A percentile compares a stretch with the other conserved stretches of the same genome.
Conservation (phyloP, 805 yeast species). For the Ogataea henricii region DNA sequence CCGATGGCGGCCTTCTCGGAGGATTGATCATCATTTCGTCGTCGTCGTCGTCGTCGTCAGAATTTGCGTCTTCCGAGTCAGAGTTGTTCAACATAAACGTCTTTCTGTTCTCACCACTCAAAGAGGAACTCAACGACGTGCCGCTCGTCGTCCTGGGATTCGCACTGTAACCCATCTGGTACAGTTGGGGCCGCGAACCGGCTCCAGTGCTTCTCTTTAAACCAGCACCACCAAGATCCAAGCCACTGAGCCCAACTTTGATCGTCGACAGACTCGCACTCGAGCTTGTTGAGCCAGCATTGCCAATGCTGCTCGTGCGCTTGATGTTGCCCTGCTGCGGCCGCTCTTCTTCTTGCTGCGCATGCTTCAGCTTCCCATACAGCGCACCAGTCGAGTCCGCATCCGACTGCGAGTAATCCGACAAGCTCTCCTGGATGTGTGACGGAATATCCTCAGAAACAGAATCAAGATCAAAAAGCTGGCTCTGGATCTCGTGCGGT, state of each 20-base stretch:
- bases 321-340: conserved; percentile 10
- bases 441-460: conserved; percentile 15
- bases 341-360: conserved; percentile 8
- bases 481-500: conserved; percentile 9
- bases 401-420: neutral
- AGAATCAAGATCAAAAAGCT: neutral
- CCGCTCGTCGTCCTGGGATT: conserved; percentile 11
- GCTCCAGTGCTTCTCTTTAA: conserved; percentile 31
- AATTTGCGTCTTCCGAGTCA: conserved; percentile 29
- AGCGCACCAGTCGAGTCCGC: neutral
- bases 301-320: conserved; percentile 24
- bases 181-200: conserved; percentile 35
- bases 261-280: conserved; percentile 29
- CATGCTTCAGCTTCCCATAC: neutral
- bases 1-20: conserved; percentile 16
- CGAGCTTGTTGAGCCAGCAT: conserved; percentile 12
- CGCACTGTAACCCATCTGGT: conserved; percentile 21
- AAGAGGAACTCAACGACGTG: conserved; percentile 3
- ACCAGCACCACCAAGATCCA: conserved; percentile 33
- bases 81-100: conserved; percentile 40
- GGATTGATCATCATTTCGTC: conserved; percentile 23
- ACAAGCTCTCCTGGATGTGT: conserved; percentile 8
- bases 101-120: conserved; percentile 18
- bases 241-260: conserved; percentile 35
- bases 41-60: conserved; percentile 35